Evolutionary conservation across 2,329 filamentous ascomycete species (phyloP).

Genomic region (Chrysoporthe cubensis): DNA sequence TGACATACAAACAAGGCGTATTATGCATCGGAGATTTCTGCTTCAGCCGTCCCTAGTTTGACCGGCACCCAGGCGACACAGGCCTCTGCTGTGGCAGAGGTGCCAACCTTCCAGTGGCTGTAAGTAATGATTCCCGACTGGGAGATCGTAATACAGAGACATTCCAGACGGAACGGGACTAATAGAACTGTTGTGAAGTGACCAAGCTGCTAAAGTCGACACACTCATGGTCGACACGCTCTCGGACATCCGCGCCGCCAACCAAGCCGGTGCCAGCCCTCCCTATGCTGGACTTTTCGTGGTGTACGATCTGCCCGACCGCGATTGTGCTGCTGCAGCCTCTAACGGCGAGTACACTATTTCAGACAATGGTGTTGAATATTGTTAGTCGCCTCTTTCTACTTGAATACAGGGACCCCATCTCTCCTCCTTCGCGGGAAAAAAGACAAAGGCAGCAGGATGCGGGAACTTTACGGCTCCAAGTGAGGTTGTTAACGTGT

Average conservation of each 20-base stretch:
- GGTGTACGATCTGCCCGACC: conserved; percentile 61
- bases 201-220: conserved; percentile 53
- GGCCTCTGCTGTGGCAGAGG: conserved; percentile 54
- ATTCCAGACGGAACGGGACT: not conserved
- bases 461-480: not conserved
- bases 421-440: not conserved
- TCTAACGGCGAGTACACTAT: conserved; percentile 61
- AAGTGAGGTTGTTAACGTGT: conserved; percentile 48
- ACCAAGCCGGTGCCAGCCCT: conserved; percentile 33
- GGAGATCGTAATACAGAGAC: not conserved
- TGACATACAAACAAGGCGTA: conserved; percentile 37
- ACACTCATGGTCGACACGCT: conserved; percentile 50
- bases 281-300: conserved; percentile 55
- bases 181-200: conserved; percentile 38
- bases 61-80: conserved; percentile 57
- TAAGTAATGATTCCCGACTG: conserved; percentile 36
- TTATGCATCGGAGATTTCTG: conserved; percentile 58
- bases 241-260: conserved; percentile 39
- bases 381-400: conserved; percentile 42
- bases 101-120: conserved; percentile 59
- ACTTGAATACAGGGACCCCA: conserved; percentile 42
- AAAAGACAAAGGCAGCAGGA: too few species aligned
- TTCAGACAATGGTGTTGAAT: conserved; percentile 51
- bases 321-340: conserved; percentile 60
- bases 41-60: conserved; percentile 64